phyloP scores from a whole-genome alignment of 2,329 filamentous ascomycete species.

The Pezicula carpinea region DNA sequence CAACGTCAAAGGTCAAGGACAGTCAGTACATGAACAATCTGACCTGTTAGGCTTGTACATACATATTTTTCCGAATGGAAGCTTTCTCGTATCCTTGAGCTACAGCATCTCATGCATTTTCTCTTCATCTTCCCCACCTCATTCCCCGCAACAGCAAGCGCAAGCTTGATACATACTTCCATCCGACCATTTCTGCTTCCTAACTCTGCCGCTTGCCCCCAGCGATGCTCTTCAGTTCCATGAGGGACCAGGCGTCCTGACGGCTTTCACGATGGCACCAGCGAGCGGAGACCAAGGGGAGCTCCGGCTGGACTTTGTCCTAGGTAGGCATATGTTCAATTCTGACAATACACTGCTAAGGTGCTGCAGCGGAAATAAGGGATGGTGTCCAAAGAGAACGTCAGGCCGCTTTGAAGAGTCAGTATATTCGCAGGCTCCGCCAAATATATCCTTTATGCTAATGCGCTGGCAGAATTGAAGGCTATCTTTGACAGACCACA shows the following conservation, averaged over 20 bases:
- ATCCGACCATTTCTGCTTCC: no score
- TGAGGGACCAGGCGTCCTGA: no score
- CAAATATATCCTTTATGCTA: background rate
- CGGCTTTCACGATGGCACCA: conserved; percentile 4
- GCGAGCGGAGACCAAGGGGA: conserved; percentile 5
- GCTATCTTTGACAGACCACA: conserved; percentile 22
- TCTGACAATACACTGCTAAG: conserved; percentile 1
- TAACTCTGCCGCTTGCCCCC: no score
- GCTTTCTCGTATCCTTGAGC: no score
- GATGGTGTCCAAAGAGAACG: conserved; percentile 5
- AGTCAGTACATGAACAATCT: no score
- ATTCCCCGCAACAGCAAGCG: no score
- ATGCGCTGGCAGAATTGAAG: conserved; percentile 20
- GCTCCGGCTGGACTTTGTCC: conserved; percentile 6
- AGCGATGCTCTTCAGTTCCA: background rate
- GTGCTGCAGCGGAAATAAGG: conserved; percentile 1
- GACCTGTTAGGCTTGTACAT: no score
- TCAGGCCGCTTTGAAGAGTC: conserved; percentile 10
- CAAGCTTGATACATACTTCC: no score
- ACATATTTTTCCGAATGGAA: no score
- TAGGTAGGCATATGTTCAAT: conserved; percentile 5
- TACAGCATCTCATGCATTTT: no score
- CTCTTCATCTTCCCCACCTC: no score
- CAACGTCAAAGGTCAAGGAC: no score
- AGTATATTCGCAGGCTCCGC: background rate